Evolutionary conservation across 2,329 filamentous ascomycete species (phyloP).

Genomic region (Fusarium sp.): DNA sequence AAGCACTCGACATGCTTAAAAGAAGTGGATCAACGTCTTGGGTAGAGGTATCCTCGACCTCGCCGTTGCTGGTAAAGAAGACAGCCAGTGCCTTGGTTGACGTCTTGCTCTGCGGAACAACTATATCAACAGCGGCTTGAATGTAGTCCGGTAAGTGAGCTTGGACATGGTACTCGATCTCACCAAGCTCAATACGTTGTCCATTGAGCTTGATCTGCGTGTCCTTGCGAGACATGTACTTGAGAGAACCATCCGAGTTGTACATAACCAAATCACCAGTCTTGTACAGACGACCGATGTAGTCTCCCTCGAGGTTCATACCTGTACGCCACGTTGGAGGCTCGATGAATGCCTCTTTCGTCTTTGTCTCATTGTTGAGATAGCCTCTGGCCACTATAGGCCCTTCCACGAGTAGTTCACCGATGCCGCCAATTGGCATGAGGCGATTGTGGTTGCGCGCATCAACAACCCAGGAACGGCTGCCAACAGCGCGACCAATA

Average conservation of each 20-base stretch:
- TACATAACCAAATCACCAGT: constrained; percentile 60
- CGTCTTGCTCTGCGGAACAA: constrained; percentile 48
- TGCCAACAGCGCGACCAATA: constrained; percentile 13
- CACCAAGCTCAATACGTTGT: constrained; percentile 61
- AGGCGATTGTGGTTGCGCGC: constrained; percentile 8
- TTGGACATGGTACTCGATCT: constrained; percentile 56
- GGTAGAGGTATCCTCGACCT: neutral
- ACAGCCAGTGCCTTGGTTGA: constrained; percentile 30
- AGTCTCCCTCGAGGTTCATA: neutral
- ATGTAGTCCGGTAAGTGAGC: constrained; percentile 51
- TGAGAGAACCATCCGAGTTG: constrained; percentile 51
- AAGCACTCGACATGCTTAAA: constrained; percentile 10
- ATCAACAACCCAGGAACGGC: constrained; percentile 19
- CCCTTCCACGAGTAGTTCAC: constrained; percentile 21
- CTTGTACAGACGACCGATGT: constrained; percentile 49
- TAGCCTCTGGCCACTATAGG: constrained; percentile 30
- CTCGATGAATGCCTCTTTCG: constrained; percentile 15
- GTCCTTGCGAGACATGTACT: constrained; percentile 64
- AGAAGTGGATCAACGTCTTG: neutral
- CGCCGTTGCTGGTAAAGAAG: constrained; percentile 23
- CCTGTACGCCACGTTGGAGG: constrained; percentile 58
- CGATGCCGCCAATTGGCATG: neutral
- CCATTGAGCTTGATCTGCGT: constrained; percentile 69
- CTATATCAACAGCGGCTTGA: constrained; percentile 58
- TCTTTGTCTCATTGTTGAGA: constrained; percentile 13